Conservation (phyloP, 345 rosid genomes). For the Lumnitzera littorea region DNA sequence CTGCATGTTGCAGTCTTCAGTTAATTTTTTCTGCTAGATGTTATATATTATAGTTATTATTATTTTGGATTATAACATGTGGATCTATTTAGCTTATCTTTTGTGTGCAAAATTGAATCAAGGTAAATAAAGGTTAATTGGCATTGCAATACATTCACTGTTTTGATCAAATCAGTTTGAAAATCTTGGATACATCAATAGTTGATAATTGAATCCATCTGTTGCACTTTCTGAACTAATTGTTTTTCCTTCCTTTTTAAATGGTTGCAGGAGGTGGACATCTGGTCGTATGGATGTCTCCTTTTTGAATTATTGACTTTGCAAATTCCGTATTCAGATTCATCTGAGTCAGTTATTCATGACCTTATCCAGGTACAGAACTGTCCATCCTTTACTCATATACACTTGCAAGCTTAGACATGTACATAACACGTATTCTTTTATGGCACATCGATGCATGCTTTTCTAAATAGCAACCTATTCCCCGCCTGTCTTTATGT, state of each 20-base stretch:
- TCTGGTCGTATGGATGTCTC: slow-evolving; percentile 95
- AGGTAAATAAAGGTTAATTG: too few species aligned
- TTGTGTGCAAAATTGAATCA: too few species aligned
- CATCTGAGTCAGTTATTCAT: slow-evolving; percentile 52
- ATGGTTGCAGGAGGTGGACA: slow-evolving; percentile 77
- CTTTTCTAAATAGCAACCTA: not conserved
- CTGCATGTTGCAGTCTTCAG: too few species aligned
- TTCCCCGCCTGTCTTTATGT: not conserved
- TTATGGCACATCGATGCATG: not conserved
- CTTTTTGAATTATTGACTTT: slow-evolving; percentile 81
- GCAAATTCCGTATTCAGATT: slow-evolving; percentile 57
- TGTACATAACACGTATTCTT: not conserved
- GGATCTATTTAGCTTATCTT: too few species aligned
- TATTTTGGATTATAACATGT: too few species aligned
- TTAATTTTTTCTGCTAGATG: too few species aligned
- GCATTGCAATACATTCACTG: too few species aligned
- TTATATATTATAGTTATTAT: too few species aligned
- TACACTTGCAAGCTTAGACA: not conserved
- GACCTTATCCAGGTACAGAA: slow-evolving; percentile 62
- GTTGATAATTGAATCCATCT: too few species aligned
- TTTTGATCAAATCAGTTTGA: too few species aligned
- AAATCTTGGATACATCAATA: too few species aligned
- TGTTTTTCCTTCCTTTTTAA: not conserved
- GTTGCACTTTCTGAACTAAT: not conserved
- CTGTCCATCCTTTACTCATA: not conserved